Percentiles rank a stretch among this genome's conserved stretches.
Evolutionary conservation across 2,329 filamentous ascomycete species (phyloP).

Genomic region (Aureobasidium sp.): DNA sequence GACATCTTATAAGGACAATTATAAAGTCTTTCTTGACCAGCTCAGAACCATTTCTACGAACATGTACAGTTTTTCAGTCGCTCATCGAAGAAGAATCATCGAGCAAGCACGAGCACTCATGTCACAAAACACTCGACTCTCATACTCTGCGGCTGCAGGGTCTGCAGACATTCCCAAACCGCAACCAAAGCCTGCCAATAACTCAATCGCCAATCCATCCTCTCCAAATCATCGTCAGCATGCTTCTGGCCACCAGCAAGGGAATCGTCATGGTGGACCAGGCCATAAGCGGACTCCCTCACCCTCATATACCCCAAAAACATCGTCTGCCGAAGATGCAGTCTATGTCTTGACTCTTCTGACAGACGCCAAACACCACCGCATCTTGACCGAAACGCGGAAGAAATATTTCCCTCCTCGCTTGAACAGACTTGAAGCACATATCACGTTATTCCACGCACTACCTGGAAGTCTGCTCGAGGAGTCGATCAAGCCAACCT

Average conservation of each 20-base stretch:
- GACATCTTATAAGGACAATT: background rate
- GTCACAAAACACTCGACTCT: background rate
- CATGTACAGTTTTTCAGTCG: background rate
- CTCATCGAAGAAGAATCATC: background rate
- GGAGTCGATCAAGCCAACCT: slow-evolving; percentile 28
- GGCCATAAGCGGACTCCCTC: slow-evolving; percentile 16
- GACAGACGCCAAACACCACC: slow-evolving; percentile 32
- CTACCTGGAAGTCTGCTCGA: slow-evolving; percentile 35
- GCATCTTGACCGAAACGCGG: slow-evolving; percentile 34
- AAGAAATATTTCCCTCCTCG: slow-evolving; percentile 36
- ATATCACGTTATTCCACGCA: slow-evolving; percentile 41
- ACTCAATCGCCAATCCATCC: background rate
- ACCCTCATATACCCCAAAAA: slow-evolving; percentile 27
- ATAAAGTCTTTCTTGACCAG: background rate
- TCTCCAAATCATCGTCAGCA: background rate
- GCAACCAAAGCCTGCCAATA: background rate
- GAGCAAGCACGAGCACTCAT: background rate
- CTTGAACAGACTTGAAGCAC: slow-evolving; percentile 37
- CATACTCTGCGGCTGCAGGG: slow-evolving; percentile 3
- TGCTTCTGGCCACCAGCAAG: background rate
- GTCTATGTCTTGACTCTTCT: slow-evolving; percentile 40
- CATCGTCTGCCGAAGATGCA: slow-evolving; percentile 25
- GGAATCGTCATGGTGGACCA: background rate
- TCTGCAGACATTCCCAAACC: slow-evolving; percentile 11
- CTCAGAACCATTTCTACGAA: background rate